phyloP scores from a whole-genome alignment of 2,329 filamentous ascomycete genomes.

The Tolypocladium ovalisporum region DNA sequence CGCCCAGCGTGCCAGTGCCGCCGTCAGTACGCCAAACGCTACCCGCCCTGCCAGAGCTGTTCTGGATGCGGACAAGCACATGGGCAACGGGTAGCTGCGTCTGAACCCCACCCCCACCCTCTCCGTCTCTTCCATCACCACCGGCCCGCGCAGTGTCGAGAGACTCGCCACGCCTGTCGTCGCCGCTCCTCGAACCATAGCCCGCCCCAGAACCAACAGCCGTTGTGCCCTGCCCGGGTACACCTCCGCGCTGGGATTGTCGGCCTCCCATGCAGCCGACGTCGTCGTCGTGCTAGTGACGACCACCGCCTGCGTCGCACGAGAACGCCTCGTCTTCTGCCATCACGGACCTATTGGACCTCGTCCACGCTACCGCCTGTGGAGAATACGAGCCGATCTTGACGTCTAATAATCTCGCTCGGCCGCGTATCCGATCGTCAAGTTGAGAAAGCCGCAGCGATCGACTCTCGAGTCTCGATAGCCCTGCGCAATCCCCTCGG shows the following conservation, averaged over 20 bases:
- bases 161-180: background rate
- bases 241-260: slow-evolving; percentile 7
- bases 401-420: slow-evolving; percentile 13
- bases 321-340: slow-evolving; percentile 9
- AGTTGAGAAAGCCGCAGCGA: slow-evolving; percentile 12
- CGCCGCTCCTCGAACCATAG: background rate
- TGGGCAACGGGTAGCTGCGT: slow-evolving; percentile 14
- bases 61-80: slow-evolving; percentile 7
- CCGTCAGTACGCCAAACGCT: slow-evolving; percentile 2
- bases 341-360: slow-evolving; percentile 14
- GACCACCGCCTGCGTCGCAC: slow-evolving; percentile 14
- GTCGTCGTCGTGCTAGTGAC: slow-evolving; percentile 11
- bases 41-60: slow-evolving; percentile 2
- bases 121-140: background rate
- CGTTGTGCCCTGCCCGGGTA: slow-evolving; percentile 3
- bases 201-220: slow-evolving; percentile 1
- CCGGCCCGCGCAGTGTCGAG: background rate
- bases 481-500: background rate
- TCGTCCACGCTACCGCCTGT: slow-evolving; percentile 7
- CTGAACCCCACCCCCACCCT: slow-evolving; percentile 2
- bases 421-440: slow-evolving; percentile 13
- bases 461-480: slow-evolving; percentile 8
- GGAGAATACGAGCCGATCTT: slow-evolving; percentile 20
- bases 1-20: slow-evolving; percentile 4
- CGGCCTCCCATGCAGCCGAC: slow-evolving; percentile 10